These are phyloP conservation scores for Thalassia testudinum DNA, from an alignment of 116 monocot species.

Conservation along the genomic window DNA sequence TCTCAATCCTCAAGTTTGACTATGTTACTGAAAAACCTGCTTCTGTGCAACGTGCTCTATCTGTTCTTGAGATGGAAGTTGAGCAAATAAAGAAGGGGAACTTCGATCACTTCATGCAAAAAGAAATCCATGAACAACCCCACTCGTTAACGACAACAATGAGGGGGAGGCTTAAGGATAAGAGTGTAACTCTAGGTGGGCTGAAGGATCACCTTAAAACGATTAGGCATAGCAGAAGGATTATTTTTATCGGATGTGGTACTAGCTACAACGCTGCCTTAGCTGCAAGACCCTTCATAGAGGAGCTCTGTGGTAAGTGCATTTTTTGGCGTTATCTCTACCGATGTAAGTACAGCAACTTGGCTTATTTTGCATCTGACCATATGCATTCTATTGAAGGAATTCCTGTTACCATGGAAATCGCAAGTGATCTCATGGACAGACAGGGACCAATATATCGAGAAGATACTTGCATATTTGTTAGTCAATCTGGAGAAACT, in stretches of 20 bases:
- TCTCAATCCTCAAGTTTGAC: slow-evolving; percentile 85
- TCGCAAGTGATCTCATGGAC: slow-evolving; percentile 90
- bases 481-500: slow-evolving; percentile 97
- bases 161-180: slow-evolving; percentile 90
- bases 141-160: slow-evolving; percentile 91
- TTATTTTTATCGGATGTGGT: slow-evolving; percentile 90
- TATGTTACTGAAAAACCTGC: slow-evolving; percentile 78
- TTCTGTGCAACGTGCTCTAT: slow-evolving; percentile 90
- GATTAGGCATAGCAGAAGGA: slow-evolving; percentile 87
- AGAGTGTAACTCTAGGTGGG: slow-evolving; percentile 67
- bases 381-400: slow-evolving; percentile 20
- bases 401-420: slow-evolving; percentile 87
- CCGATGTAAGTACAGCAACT: neutral
- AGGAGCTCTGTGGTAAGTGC: slow-evolving; percentile 70
- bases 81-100: slow-evolving; percentile 98
- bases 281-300: slow-evolving; percentile 81
- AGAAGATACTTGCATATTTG: slow-evolving; percentile 90
- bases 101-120: slow-evolving; percentile 96
- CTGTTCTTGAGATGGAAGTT: slow-evolving; percentile 96
- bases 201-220: slow-evolving; percentile 84
- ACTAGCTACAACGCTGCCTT: slow-evolving; percentile 97
- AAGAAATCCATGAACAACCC: slow-evolving; percentile 97
- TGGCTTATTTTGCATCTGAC: slow-evolving; percentile 2
- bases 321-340: neutral
- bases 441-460: slow-evolving; percentile 78